Percentiles rank a stretch among this genome's conserved stretches.
Conservation (phyloP, 768 basidiomycete genomes). For the Crepidotus variabilis region DNA sequence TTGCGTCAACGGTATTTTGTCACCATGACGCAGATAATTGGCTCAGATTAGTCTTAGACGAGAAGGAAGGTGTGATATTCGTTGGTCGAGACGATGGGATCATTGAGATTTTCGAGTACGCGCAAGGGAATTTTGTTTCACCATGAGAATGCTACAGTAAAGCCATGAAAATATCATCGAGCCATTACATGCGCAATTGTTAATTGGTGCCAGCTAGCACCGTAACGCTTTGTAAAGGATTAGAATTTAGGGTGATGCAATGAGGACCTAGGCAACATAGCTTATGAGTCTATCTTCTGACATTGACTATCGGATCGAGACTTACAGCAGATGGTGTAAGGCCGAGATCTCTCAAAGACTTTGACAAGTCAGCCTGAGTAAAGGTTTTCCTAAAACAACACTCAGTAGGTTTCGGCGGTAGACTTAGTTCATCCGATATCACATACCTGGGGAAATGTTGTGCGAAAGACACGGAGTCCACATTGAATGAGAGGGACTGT, state of each 20-base stretch:
- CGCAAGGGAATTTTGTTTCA: constrained; percentile 14
- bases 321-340: constrained; percentile 88
- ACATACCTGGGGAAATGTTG: constrained; percentile 83
- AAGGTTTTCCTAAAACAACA: constrained; percentile 66
- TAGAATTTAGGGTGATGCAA: constrained; percentile 36
- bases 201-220: background rate
- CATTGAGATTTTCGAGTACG: constrained; percentile 51
- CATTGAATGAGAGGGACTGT: constrained; percentile 64
- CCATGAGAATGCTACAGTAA: constrained; percentile 1
- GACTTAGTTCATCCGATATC: background rate
- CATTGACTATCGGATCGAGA: constrained; percentile 5
- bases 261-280: constrained; percentile 42
- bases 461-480: constrained; percentile 74
- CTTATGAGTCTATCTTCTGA: background rate
- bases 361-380: constrained; percentile 66
- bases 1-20: constrained; percentile 40
- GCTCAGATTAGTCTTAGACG: constrained; percentile 43
- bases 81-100: constrained; percentile 40
- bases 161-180: background rate
- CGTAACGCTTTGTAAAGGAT: background rate
- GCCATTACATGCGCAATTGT: background rate
- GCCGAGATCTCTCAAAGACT: constrained; percentile 77
- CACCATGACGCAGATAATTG: constrained; percentile 46
- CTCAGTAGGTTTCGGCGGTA: background rate
- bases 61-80: constrained; percentile 44